Base-by-base conservation (phyloP, 306 rosid genomes). In the Notholithocarpus densiflorus region DNA sequence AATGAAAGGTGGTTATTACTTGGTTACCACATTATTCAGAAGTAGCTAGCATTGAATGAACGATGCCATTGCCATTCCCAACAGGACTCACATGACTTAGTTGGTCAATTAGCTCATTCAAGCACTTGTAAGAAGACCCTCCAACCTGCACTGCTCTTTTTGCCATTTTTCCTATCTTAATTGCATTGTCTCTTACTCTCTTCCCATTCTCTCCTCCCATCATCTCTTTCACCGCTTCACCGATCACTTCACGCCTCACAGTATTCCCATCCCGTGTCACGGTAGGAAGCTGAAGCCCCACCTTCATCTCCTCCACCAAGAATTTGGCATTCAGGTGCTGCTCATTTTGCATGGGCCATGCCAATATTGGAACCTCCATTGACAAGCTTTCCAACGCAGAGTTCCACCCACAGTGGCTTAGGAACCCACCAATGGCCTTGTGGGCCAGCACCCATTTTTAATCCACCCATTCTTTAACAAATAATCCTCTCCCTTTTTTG, bases 401-500 rank as follows among this genome's bases (percentile, higher is more conserved):
- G 75, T 86, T 86, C 89, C 86, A 86, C 1, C 89, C 82, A 43
- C 87, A 86, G 12, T 86, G 89, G 45, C 87, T 86, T 14, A 80
- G 29, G 43, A 80, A 86, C 21, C 86, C 88, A 15, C 85, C 83
- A 0, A 78, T 24, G 23, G 83, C 85, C 15, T 52, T 7, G 32
- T 81, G 60, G 76, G 80, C 45, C 24, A 80, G 21, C 12, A 71
- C 73, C 65, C 57, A 52, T 10, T 26, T 82, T 71, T 84, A 82
- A 17, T 84, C 82, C 51, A 76, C 84, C 84, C 82, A 76, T 9
- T 80, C 81, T 21, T 37, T 76, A 20, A 60, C 37, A 14, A 84
- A 51, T 71, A 84, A 1, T 2, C 84, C 79, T 32, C 59, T 71
- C 32, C 56, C 74, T 45, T 59, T 69, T 10, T 57, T 56, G 5